phyloP scores from a whole-genome alignment of 495 filamentous ascomycete genomes.

The Tuber aestivum region DNA sequence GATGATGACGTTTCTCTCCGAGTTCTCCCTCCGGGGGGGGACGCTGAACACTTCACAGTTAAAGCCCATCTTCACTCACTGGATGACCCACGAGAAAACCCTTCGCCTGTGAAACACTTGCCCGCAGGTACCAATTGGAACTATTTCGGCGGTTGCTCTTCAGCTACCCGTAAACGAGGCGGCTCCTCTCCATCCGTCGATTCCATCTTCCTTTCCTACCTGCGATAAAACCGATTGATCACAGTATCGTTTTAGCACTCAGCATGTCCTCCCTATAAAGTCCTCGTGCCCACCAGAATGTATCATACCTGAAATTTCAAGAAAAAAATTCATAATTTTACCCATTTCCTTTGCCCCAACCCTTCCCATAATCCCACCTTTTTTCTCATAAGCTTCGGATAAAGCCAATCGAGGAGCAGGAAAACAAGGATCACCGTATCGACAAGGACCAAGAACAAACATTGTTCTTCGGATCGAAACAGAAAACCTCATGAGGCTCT shows the following conservation, averaged over 20 bases:
- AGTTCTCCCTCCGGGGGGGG: not conserved
- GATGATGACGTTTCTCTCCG: not conserved
- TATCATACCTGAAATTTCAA: not conserved
- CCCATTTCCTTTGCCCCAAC: not conserved
- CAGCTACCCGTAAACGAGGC: not conserved
- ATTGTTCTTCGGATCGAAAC: not conserved
- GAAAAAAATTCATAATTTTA: not conserved
- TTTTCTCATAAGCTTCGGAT: not conserved
- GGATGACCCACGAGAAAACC: not conserved
- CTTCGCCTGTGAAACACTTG: not conserved
- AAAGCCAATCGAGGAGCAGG: not conserved
- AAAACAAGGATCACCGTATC: not conserved
- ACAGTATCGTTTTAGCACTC: not conserved
- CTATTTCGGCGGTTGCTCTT: not conserved
- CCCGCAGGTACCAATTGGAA: not conserved
- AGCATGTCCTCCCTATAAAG: not conserved
- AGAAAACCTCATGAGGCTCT: conserved; percentile 69
- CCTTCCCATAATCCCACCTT: not conserved
- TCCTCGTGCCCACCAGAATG: not conserved
- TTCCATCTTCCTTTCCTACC: not conserved
- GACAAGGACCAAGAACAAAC: not conserved
- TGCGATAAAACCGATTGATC: not conserved
- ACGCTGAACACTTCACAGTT: not conserved
- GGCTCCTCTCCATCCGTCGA: not conserved
- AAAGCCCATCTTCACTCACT: not conserved